These are phyloP conservation scores for Craspedostauros australis DNA, from an alignment of 108 stramenopile species.

Conservation along the genomic window DNA sequence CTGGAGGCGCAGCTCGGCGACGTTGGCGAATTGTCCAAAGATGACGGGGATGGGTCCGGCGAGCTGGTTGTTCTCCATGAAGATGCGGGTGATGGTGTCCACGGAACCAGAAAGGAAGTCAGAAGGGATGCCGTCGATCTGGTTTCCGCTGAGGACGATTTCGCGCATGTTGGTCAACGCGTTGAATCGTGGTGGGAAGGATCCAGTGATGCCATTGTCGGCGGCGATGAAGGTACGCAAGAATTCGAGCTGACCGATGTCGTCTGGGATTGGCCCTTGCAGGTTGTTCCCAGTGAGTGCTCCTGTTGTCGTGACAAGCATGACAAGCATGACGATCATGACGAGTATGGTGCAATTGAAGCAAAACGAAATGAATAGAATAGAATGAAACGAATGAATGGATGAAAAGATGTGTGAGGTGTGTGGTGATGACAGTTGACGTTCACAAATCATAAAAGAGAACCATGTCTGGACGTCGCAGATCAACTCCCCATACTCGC, in stretches of 20 bases:
- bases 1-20: constrained; percentile 14
- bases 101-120: background rate
- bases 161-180: constrained; percentile 2
- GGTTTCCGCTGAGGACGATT: background rate
- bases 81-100: constrained; percentile 4
- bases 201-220: constrained; percentile 46
- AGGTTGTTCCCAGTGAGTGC: no score
- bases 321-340: constrained; percentile 17
- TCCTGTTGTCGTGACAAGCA: no score
- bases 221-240: constrained; percentile 53
- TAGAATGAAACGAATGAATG: constrained; percentile 9
- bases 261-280: constrained; percentile 16
- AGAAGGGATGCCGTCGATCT: background rate
- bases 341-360: constrained; percentile 3
- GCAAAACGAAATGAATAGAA: constrained; percentile 7
- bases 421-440: constrained; percentile 8
- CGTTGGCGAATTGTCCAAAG: constrained; percentile 1
- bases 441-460: background rate
- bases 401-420: no score
- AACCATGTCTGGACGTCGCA: no score
- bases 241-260: constrained; percentile 10
- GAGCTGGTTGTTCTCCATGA: constrained; percentile 10
- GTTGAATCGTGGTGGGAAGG: constrained; percentile 10
- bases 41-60: constrained; percentile 20
- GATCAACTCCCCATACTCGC: background rate